Evolutionary conservation across 2,329 filamentous ascomycete genomes (phyloP).

Genomic region (Pseudogymnoascus sp.): DNA sequence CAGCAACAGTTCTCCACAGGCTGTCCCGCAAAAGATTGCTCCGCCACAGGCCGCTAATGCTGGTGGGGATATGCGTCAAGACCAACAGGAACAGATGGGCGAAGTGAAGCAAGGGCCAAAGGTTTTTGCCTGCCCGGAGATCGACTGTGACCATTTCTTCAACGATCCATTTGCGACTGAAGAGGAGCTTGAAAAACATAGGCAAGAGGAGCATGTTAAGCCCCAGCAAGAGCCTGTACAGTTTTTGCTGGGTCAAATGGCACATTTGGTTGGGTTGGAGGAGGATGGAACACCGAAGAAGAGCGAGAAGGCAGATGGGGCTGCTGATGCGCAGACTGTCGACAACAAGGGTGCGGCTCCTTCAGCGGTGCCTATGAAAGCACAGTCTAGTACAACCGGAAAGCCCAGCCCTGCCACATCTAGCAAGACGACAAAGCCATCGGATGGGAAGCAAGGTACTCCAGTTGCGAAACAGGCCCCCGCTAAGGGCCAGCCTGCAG

Average conservation of each 20-base stretch:
- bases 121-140: constrained; percentile 43
- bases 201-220: constrained; percentile 51
- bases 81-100: constrained; percentile 21
- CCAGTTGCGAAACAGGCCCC: constrained; percentile 22
- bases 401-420: constrained; percentile 26
- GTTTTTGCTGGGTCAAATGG: constrained; percentile 44
- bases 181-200: constrained; percentile 44
- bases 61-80: constrained; percentile 29
- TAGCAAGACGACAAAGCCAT: constrained; percentile 15
- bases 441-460: constrained; percentile 18
- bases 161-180: constrained; percentile 43
- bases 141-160: constrained; percentile 43
- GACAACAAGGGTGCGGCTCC: constrained; percentile 29
- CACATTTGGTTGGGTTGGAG: constrained; percentile 43
- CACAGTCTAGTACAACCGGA: constrained; percentile 38
- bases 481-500: constrained; percentile 16
- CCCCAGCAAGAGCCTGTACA: constrained; percentile 47
- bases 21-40: constrained; percentile 28
- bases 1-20: constrained; percentile 30
- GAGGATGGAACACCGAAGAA: constrained; percentile 34
- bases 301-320: not conserved
- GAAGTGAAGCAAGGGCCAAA: constrained; percentile 33
- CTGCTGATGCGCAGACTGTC: constrained; percentile 36
- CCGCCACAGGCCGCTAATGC: constrained; percentile 34
- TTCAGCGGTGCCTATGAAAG: constrained; percentile 40